Base-by-base conservation (phyloP, 139 green algal species). In the Volvox africanus region DNA sequence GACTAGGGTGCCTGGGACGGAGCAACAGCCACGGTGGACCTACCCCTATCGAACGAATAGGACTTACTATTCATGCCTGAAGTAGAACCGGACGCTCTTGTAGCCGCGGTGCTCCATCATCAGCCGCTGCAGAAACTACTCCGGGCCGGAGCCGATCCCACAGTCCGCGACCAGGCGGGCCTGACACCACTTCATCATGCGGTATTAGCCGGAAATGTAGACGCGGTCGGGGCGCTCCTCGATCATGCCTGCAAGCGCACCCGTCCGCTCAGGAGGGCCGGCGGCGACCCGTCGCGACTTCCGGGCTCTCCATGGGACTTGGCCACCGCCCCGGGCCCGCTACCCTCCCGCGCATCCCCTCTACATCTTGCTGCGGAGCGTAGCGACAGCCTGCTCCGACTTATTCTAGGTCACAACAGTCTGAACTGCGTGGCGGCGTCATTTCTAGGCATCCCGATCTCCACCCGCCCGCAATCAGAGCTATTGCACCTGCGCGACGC, bases 361-460 rank as follows among this genome's bases (percentile, higher is more conserved):
- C 32, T 90, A 0, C 86, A 90, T 32, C 71, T 83, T 1, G 86
- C 86, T 14, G 86, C 86, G 11, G 86, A 83, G 20, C 71, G 73
- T 1, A 90, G 32, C 32, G 86, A 83, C 1, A 50, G 30, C 20
- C 30, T 83, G 20, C 73, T 90, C 35, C 86, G 86, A 0, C n/a
- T 90, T 0, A 76, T 90, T 19, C 32, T 90, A 0, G 30, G 55
- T 0, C 86, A 90, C 50, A 76, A 55, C 73, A 73, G 67, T 44
- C 50, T 90, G 0, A 44, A 26, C 30, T 84, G 20, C 32, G 73
- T 26, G 0, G 50, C 26, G 18, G 50, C 50, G 0, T 83, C 86
- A 1, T 90, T 90, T 55, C 73, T 90, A 22, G 86, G 86, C 20
- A 84, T 90, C 30, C 26, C 73, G 22, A 33, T 90, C 3, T 69